Evolutionary conservation across 139 green algal genomes (phyloP), one percentile per base, ranked within the genome.

Genomic region (Closterium sp.): DNA sequence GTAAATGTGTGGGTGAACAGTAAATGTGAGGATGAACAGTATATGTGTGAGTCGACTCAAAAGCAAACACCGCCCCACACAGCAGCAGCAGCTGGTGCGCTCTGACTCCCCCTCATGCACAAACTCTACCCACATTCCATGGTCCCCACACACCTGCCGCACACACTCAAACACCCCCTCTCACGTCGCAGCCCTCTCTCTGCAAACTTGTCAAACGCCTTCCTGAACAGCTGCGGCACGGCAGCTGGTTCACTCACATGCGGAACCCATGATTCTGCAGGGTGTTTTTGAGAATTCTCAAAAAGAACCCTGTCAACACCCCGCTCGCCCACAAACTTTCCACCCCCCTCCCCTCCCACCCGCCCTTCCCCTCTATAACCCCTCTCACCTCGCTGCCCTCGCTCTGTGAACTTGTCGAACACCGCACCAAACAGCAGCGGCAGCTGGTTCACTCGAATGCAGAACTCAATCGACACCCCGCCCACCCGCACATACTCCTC

Each of bases 391-490:
- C 84, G 43, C 30, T 94, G 92, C 9, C 90, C 90, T 31, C 76
- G 85, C 19, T 84, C 84, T 16, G 55, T 35, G 34, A 94, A 94
- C 83, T 94, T 91, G 32, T 64, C 86, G 34, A 94, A 94, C 32
- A 94, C 92, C 3, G 31, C 36, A 0, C 34, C 89, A 55, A 94
- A 94, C 69, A 94, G 92, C 36, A 93, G 35, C 0, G 69, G 86
- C 23, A 84, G 32, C 43, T 85, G 87, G 85, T 36, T 7, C n/a
- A 94, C 33, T 55, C 92, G 90, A 8, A 94, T 86, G 55, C 89
- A 94, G 76, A 94, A 94, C 89, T 94, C 92, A 23, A 94, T 84
- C 32, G 90, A n/a, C 32, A 94, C 92, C 33, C 88, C 89, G 34
- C 91, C 91, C n/a, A 94, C 88, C 33, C 88, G 76, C 16, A 64